Evolutionary conservation across 2,329 filamentous ascomycete species (phyloP).

Genomic region (Microdochium trichocladiopsis): DNA sequence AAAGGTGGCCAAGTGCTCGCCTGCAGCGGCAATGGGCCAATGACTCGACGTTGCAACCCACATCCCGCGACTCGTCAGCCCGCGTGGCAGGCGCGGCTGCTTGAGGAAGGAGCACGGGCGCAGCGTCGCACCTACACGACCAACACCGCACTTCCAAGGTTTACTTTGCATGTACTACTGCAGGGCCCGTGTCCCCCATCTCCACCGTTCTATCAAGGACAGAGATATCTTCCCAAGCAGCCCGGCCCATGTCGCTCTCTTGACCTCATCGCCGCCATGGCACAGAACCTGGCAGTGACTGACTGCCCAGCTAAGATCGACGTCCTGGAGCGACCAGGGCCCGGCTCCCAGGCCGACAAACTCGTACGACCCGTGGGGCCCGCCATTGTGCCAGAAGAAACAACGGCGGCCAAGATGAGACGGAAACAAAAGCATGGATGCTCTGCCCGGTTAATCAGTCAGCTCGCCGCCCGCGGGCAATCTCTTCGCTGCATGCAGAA

Average conservation of each 20-base stretch:
- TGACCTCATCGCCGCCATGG: too few relatives aligned
- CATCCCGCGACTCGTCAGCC: too few relatives aligned
- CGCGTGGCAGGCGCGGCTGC: not conserved
- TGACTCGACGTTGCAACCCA: not conserved
- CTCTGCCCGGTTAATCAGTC: not conserved
- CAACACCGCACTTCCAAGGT: too few relatives aligned
- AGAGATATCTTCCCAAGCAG: too few relatives aligned
- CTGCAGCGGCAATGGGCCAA: not conserved
- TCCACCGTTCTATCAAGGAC: too few relatives aligned
- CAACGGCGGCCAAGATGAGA: not conserved
- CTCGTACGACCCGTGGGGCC: not conserved
- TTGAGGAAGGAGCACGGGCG: not conserved
- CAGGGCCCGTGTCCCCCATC: too few relatives aligned
- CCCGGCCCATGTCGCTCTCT: too few relatives aligned
- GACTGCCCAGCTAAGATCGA: not conserved
- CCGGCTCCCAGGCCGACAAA: not conserved
- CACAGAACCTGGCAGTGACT: too few relatives aligned
- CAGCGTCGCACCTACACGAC: not conserved
- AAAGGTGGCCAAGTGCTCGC: too few relatives aligned
- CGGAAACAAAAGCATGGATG: not conserved
- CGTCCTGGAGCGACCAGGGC: not conserved
- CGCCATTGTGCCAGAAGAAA: not conserved
- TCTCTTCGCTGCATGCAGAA: not conserved
- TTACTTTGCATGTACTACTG: too few relatives aligned
- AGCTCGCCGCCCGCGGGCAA: not conserved